Percentiles rank a stretch among this genome's conserved stretches.
These are phyloP conservation scores for Pisolithus marmoratus DNA, from an alignment of 768 basidiomycete species.

Conservation along the genomic window DNA sequence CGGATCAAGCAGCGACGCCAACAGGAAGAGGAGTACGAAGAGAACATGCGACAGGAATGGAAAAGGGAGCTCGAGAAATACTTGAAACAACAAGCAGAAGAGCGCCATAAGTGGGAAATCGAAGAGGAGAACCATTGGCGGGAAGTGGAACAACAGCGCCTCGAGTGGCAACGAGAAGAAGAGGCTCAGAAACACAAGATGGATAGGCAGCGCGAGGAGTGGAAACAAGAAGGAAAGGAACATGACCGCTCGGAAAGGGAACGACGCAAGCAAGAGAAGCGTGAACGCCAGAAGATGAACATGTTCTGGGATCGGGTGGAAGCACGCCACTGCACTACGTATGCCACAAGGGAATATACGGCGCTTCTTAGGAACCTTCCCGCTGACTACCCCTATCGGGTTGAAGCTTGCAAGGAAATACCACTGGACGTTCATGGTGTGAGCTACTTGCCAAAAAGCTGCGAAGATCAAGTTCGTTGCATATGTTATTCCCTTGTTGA, in stretches of 20 bases:
- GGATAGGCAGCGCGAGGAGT: not conserved
- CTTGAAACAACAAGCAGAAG: not conserved
- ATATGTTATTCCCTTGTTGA: no score
- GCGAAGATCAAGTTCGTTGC: conserved; percentile 17
- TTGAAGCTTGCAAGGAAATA: conserved; percentile 19
- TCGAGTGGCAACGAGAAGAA: not conserved
- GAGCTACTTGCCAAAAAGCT: conserved; percentile 11
- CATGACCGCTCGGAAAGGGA: conserved; percentile 4
- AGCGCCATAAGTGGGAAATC: not conserved
- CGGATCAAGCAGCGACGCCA: not conserved
- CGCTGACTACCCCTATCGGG: conserved; percentile 7
- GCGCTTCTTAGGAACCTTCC: conserved; percentile 27
- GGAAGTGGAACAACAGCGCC: not conserved
- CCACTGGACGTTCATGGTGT: conserved; percentile 19
- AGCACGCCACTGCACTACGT: conserved; percentile 19
- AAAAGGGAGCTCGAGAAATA: not conserved
- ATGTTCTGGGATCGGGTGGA: conserved; percentile 19
- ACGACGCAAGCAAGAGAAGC: conserved; percentile 10
- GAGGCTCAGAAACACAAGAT: not conserved
- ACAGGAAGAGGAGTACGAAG: not conserved
- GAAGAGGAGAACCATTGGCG: not conserved
- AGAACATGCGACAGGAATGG: not conserved
- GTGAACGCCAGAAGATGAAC: conserved; percentile 18
- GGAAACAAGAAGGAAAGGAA: conserved; percentile 1
- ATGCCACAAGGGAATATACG: conserved; percentile 24